Conservation (phyloP, 148 eudicot species). For the Drosera capensis region DNA sequence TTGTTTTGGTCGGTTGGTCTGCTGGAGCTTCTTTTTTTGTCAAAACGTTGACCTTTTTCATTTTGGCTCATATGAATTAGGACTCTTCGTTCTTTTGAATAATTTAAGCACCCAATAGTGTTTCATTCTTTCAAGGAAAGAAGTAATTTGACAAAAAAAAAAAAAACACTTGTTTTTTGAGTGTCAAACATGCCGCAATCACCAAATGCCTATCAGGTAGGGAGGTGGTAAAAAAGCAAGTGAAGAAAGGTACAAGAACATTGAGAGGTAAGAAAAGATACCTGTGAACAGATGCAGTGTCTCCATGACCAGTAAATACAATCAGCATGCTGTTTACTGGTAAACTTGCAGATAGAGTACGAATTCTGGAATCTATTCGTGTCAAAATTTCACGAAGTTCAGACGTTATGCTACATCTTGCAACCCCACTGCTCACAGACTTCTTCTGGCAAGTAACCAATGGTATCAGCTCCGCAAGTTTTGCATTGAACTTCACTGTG, state of each 20-base stretch:
- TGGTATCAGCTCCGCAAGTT: slow-evolving; percentile 69
- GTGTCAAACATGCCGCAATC: too few relatives aligned
- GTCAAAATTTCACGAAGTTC: slow-evolving; percentile 54
- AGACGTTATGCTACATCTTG: slow-evolving; percentile 24
- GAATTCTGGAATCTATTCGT: slow-evolving; percentile 47
- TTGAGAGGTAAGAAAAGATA: slow-evolving; percentile 21
- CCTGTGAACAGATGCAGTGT: slow-evolving; percentile 75
- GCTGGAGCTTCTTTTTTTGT: too few relatives aligned
- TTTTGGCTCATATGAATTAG: too few relatives aligned
- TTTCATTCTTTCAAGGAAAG: too few relatives aligned
- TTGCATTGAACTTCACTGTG: slow-evolving; percentile 34
- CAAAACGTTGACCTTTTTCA: too few relatives aligned
- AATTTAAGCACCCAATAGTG: too few relatives aligned
- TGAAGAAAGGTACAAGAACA: too few relatives aligned
- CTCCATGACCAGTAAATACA: slow-evolving; percentile 88
- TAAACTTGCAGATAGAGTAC: slow-evolving; percentile 40
- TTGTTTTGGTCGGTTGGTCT: too few relatives aligned
- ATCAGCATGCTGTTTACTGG: slow-evolving; percentile 70
- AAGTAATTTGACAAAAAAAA: too few relatives aligned
- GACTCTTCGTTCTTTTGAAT: too few relatives aligned
- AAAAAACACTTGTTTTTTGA: too few relatives aligned
- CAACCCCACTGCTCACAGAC: slow-evolving; percentile 27
- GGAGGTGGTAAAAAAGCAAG: slow-evolving; percentile 14
- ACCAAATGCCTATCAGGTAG: too few relatives aligned
- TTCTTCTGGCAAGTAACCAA: slow-evolving; percentile 52